Conservation (phyloP, 306 rosid species). For the Quercus suber region DNA sequence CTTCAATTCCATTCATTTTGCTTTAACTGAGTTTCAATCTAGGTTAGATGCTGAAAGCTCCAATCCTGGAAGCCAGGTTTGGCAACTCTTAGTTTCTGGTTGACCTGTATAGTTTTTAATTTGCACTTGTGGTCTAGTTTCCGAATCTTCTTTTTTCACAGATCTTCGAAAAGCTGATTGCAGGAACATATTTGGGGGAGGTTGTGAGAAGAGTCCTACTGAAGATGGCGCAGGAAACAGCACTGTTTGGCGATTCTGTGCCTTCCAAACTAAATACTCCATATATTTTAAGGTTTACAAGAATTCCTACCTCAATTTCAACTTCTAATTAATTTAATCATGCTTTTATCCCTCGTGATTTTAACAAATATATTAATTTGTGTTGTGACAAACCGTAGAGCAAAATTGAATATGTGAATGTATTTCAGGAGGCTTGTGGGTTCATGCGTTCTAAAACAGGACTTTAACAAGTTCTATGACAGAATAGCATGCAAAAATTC, state of each 20-base stretch:
- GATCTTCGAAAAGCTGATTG: constrained; percentile 56
- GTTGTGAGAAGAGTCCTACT: constrained; percentile 56
- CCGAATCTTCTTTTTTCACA: constrained; percentile 15
- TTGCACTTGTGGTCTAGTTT: background rate
- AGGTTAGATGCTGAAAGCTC: constrained; percentile 58
- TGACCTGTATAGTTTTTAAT: background rate
- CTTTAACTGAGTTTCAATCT: constrained; percentile 49
- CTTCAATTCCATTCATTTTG: constrained; percentile 55
- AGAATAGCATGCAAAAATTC: no score
- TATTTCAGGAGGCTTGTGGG: no score
- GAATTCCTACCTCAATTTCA: background rate
- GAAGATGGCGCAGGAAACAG: constrained; percentile 60
- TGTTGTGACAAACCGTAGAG: no score
- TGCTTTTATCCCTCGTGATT: no score
- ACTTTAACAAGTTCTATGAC: no score
- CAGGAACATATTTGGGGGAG: constrained; percentile 68
- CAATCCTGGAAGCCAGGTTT: constrained; percentile 53
- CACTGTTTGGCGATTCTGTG: constrained; percentile 44
- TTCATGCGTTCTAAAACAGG: no score
- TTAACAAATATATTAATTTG: no score
- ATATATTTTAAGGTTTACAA: constrained; percentile 43
- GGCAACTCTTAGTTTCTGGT: background rate
- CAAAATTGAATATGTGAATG: no score
- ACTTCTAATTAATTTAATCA: no score
- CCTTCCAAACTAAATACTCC: constrained; percentile 59